Base-by-base conservation (phyloP, 352 stramenopile species). In the Lagenidium giganteum region DNA sequence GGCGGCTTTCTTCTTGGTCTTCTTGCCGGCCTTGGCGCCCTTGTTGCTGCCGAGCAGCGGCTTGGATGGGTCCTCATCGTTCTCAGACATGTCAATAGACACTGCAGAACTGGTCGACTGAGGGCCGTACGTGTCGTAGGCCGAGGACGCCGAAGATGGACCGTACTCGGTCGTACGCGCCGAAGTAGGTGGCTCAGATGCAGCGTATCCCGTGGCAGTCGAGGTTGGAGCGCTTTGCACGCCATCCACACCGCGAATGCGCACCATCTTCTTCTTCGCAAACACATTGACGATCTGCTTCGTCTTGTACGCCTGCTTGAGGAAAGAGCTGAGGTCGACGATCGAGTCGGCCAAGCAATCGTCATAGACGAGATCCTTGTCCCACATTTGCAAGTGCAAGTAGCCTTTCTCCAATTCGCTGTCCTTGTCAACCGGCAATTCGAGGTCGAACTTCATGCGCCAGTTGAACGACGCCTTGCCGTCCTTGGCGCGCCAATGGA, bases 381-480 rank as follows among this genome's bases (percentile, higher is more conserved):
- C 79, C 79, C 79, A 91, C 54, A 88, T 60, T 41, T 91, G 79
- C 27, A 91, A 58, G 49, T 91, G 79, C 26, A 91, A 47, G 33
- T 76, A 65, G 8, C 79, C 79, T 20, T 78, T 77, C 45, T 88
- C 76, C 18, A 67, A 54, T 46, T 88, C 76, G 30, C 68, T 79
- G 37, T 87, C 70, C 8, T 64, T 60, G 24, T 92, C 71, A 12
- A 85, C 47, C 5, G 85, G 87, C 8, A 96, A 57, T 23, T 89
- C 65, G 5, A 97, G 61, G 35, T 88, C 64, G 55, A 96, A 96
- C 53, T 96, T 96, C 64, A 96, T 83, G 22, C 89, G 80, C 82
- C 86, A 97, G 57, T 97, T 97, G 52, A 91, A 97, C 5, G 70
- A 91, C 3, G 67, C 85, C 41, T 91, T 86, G 21, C 89, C 87